A percentile compares a stretch with the other conserved stretches of the same genome.
phyloP scores from a whole-genome alignment of 2,329 filamentous ascomycete species.

The Colletotrichum eleusines region DNA sequence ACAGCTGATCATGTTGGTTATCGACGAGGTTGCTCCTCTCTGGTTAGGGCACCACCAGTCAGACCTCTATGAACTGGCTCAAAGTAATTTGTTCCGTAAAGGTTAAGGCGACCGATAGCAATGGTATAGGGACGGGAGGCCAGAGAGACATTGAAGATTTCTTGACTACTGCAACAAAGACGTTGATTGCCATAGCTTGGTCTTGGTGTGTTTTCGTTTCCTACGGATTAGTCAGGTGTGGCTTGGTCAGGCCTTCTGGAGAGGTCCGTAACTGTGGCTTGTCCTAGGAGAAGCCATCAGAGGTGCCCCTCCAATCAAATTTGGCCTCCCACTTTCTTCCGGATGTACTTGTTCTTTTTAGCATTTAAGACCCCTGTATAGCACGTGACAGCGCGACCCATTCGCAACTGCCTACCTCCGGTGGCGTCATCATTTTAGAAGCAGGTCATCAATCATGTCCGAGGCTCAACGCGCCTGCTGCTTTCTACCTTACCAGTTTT shows the following conservation, averaged over 20 bases:
- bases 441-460: not conserved
- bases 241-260: slow-evolving; percentile 1
- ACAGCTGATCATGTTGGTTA: not conserved
- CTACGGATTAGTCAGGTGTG: slow-evolving; percentile 12
- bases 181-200: not conserved
- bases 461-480: slow-evolving; percentile 15
- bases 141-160: not conserved
- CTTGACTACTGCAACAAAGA: not conserved
- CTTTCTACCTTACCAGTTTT: not conserved
- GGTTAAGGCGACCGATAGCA: not conserved
- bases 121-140: not conserved
- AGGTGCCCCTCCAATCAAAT: slow-evolving; percentile 7
- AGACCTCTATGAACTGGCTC: not conserved
- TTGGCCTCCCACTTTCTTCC: not conserved
- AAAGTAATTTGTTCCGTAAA: not conserved
- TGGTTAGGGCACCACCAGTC: not conserved
- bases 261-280: not conserved
- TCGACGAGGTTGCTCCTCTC: not conserved
- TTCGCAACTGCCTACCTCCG: slow-evolving; percentile 33
- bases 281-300: not conserved
- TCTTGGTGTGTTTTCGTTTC: not conserved
- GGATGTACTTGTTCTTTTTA: not conserved
- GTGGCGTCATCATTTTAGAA: slow-evolving; percentile 35
- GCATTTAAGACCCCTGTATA: slow-evolving; percentile 35
- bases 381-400: slow-evolving; percentile 30